Percentiles rank a stretch among this genome's conserved stretches.
phyloP scores from a whole-genome alignment of 2,329 filamentous ascomycete species.

The Beauveria rudraprayagi region DNA sequence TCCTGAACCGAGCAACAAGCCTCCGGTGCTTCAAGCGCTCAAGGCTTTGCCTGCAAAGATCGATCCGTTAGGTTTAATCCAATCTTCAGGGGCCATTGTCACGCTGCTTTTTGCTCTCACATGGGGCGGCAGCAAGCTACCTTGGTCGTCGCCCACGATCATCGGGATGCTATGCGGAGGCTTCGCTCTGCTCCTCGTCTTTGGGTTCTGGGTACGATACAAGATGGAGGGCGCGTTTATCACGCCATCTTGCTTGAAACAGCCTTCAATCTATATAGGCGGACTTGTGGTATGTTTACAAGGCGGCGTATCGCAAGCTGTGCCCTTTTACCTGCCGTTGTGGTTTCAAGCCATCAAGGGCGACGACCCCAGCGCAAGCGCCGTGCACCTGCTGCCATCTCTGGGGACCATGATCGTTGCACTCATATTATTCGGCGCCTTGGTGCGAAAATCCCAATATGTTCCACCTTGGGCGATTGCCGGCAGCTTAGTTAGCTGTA shows the following conservation, averaged over 20 bases:
- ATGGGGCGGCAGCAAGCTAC: not conserved
- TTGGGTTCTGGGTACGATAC: not conserved
- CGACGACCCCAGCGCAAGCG: not conserved
- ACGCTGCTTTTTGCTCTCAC: not conserved
- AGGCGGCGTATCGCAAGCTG: not conserved
- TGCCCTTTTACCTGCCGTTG: not conserved
- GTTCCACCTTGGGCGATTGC: slow-evolving; percentile 3
- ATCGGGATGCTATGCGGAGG: not conserved
- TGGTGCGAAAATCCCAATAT: not conserved
- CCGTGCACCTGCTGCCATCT: not conserved
- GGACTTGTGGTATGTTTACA: not conserved
- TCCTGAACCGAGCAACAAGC: not conserved
- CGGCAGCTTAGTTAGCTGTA: not conserved
- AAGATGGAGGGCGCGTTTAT: not conserved
- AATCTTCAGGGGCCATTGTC: not conserved
- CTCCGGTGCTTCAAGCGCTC: not conserved
- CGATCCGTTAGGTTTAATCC: not conserved
- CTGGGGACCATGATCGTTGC: not conserved
- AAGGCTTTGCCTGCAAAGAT: not conserved
- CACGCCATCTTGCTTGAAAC: not conserved
- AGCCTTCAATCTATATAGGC: not conserved
- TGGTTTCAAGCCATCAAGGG: slow-evolving; percentile 2
- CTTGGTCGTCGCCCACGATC: not conserved
- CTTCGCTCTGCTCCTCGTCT: not conserved
- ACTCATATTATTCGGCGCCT: not conserved